Base-by-base conservation (phyloP, 108 stramenopile species). In the Cyclostephanos invisitatus region DNA sequence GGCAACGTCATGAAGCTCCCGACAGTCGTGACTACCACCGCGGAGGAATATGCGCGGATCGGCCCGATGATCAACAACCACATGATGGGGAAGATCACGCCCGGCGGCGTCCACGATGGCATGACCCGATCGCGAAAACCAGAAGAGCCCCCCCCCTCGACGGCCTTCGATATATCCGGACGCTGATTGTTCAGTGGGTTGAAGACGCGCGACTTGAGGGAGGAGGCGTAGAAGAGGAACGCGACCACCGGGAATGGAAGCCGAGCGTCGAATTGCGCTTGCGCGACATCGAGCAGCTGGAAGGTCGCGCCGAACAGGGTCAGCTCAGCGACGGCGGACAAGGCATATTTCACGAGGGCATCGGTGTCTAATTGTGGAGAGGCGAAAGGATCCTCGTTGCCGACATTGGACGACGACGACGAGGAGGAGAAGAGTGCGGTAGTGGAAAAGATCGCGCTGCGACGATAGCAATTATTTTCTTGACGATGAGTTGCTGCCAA, bases 51-150 rank as follows among this genome's bases (percentile, higher is more conserved):
- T 1, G 92, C 91, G 14, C 95, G 89, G n/a, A 95, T 81, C 0
- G 94, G 86, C 35, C 90, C 93, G 60, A 97, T 94, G 56, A 94
- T 83, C 24, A 96, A 64, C 0, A 91, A 40, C 97, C 97, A 97
- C 78, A 97, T 93, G 59, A 97, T 86, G 28, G 97, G 97, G 83
- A 97, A 97, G 53, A 89, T 80, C 17, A 93, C 70, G 22, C 94
- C 94, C 0, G 91, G 91, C 15, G 97, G 97, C 17, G 96, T 96
- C 92, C 92, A 93, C 6, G 81, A 75, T 1, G 91, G 94, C 88
- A 89, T 87, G 38, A 76, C 78, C 22, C 90, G 83, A 67, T 86
- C 81, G 10, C 70, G 35, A 73, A 87, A 85, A 70, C 90, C 87
- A 66, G 32, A 55, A 20, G 47, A 83, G 29, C 50, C 69, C 73